phyloP scores from a whole-genome alignment of 129 eudicot genomes.

The Heracleum sosnowskyi region DNA sequence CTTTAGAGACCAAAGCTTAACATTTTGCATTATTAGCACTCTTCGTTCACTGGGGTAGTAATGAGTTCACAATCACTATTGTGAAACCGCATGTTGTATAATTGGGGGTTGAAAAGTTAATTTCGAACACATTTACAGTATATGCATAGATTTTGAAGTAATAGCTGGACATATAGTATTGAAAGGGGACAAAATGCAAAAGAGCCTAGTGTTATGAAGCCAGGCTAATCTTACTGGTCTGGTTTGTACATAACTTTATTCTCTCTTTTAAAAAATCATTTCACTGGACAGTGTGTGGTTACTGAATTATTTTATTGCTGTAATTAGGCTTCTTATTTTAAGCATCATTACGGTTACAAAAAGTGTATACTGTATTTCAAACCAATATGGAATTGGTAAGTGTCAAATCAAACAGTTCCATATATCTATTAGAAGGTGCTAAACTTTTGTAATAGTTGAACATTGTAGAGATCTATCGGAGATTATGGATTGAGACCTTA shows the following conservation, averaged over 20 bases:
- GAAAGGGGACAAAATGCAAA: not conserved
- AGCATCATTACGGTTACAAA: not conserved
- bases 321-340: not conserved
- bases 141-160: not conserved
- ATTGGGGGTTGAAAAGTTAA: too few species aligned
- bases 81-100: too few species aligned
- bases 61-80: too few species aligned
- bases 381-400: not conserved
- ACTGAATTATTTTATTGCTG: not conserved
- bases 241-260: not conserved
- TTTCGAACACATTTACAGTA: not conserved
- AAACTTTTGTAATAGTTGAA: not conserved
- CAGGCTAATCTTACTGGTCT: not conserved
- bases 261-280: not conserved
- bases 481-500: not conserved
- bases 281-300: not conserved
- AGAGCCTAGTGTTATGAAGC: not conserved
- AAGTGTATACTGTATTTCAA: not conserved
- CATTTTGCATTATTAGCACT: too few species aligned
- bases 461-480: not conserved
- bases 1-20: too few species aligned
- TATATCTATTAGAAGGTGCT: not conserved
- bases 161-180: not conserved
- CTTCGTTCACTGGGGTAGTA: too few species aligned
- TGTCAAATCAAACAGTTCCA: not conserved